phyloP scores from a whole-genome alignment of 2,329 filamentous ascomycete species.

The Mariannaea elegans region DNA sequence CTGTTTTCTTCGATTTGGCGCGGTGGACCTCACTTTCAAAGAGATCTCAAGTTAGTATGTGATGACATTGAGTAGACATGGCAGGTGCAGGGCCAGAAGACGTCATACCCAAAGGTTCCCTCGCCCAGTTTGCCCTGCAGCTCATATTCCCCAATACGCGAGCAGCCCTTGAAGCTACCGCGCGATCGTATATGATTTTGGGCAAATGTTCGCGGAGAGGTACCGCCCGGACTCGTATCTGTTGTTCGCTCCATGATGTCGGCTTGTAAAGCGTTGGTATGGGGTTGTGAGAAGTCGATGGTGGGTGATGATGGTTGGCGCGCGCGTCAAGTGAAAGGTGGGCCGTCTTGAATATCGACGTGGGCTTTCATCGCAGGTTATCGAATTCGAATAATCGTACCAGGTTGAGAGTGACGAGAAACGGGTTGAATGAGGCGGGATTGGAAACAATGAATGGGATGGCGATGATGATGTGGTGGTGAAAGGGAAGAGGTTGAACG shows the following conservation, averaged over 20 bases:
- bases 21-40: slow-evolving; percentile 83
- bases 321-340: slow-evolving; percentile 32
- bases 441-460: background rate
- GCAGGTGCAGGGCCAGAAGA: slow-evolving; percentile 24
- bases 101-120: slow-evolving; percentile 85
- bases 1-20: slow-evolving; percentile 78
- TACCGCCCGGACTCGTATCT: slow-evolving; percentile 48
- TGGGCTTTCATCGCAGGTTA: slow-evolving; percentile 20
- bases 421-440: background rate
- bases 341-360: slow-evolving; percentile 9
- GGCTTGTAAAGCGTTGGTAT: slow-evolving; percentile 3
- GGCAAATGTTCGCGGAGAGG: slow-evolving; percentile 65
- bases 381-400: background rate
- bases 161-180: slow-evolving; percentile 82
- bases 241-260: slow-evolving; percentile 43
- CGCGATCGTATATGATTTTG: slow-evolving; percentile 63
- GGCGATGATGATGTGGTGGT: background rate
- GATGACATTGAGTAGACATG: background rate
- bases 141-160: slow-evolving; percentile 82
- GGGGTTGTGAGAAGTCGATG: background rate
- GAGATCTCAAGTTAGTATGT: slow-evolving; percentile 18
- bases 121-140: slow-evolving; percentile 87
- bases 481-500: background rate
- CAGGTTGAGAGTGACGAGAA: background rate
- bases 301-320: slow-evolving; percentile 21